Conservation (phyloP, 345 rosid species). For the Noccaea bulbosa region DNA sequence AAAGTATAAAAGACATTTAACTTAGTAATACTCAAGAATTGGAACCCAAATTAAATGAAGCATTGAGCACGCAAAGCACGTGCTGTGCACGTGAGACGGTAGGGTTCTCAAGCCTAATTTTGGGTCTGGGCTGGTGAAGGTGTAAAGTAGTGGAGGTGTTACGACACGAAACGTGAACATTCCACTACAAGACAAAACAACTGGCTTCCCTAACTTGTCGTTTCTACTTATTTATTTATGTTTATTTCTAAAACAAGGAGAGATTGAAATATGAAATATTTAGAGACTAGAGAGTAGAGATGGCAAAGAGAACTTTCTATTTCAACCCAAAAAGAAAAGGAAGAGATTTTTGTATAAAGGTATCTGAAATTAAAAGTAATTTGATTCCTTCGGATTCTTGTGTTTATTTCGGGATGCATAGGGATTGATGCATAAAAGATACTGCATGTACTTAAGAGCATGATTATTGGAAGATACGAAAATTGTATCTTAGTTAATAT, state of each 20-base stretch:
- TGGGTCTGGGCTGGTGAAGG: conserved; percentile 36
- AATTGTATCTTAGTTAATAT: too few species aligned
- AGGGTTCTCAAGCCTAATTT: conserved; percentile 13
- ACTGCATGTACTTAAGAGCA: conserved; percentile 27
- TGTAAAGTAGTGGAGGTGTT: conserved; percentile 41
- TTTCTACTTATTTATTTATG: conserved; percentile 9
- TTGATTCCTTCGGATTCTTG: conserved; percentile 36
- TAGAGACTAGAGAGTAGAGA: conserved; percentile 20
- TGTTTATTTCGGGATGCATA: conserved; percentile 23
- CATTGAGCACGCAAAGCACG: conserved; percentile 28
- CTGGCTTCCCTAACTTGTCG: conserved; percentile 27
- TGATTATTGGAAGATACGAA: too few species aligned
- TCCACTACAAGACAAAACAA: conserved; percentile 33
- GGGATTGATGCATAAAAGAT: conserved; percentile 33
- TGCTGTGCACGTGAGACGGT: conserved; percentile 14
- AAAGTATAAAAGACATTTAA: background rate
- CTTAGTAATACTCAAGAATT: background rate
- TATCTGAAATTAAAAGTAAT: conserved; percentile 1
- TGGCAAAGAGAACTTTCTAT: too few species aligned
- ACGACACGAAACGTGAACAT: conserved; percentile 41
- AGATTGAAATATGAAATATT: background rate
- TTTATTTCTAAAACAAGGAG: background rate
- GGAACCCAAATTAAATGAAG: background rate
- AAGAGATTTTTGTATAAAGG: background rate
- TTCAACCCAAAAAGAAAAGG: too few species aligned